phyloP scores from a whole-genome alignment of 139 green algal genomes.

The Coccomyxa sp. region DNA sequence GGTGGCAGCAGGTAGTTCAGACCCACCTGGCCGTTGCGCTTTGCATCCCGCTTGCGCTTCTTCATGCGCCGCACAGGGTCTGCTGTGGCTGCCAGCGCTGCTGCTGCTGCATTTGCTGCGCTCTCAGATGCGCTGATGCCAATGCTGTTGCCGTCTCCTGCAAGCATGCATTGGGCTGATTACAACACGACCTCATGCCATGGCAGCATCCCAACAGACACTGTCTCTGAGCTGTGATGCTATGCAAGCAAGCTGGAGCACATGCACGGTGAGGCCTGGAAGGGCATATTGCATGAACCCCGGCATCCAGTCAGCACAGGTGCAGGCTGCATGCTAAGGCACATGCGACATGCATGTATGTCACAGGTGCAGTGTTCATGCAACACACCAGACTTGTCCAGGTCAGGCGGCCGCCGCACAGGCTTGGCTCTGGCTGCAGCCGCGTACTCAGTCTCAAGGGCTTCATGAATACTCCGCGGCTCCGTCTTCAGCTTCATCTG shows the following conservation, averaged over 20 bases:
- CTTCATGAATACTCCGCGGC: constrained; percentile 21
- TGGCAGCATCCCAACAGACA: too few relatives aligned
- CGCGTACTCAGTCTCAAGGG: constrained; percentile 37
- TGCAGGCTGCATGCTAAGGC: too few relatives aligned
- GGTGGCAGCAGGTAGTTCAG: too few relatives aligned
- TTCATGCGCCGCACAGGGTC: neutral
- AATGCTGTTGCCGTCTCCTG: neutral
- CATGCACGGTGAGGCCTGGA: too few relatives aligned
- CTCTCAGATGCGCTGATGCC: neutral
- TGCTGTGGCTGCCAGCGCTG: neutral
- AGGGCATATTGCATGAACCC: too few relatives aligned
- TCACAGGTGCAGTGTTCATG: neutral
- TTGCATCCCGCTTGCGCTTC: neutral
- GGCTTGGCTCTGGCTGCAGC: constrained; percentile 24
- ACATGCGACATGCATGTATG: too few relatives aligned
- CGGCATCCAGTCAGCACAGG: too few relatives aligned
- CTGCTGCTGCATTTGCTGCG: neutral
- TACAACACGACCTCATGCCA: too few relatives aligned
- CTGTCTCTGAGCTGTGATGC: too few relatives aligned
- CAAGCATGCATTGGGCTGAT: neutral
- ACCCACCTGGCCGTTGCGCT: neutral
- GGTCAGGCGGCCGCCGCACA: constrained; percentile 25
- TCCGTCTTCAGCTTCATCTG: constrained; percentile 57
- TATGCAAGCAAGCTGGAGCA: too few relatives aligned
- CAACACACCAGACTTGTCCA: constrained; percentile 15